Conservation (phyloP, 2,329 filamentous ascomycete species). For the Sclerotinia borealis region DNA sequence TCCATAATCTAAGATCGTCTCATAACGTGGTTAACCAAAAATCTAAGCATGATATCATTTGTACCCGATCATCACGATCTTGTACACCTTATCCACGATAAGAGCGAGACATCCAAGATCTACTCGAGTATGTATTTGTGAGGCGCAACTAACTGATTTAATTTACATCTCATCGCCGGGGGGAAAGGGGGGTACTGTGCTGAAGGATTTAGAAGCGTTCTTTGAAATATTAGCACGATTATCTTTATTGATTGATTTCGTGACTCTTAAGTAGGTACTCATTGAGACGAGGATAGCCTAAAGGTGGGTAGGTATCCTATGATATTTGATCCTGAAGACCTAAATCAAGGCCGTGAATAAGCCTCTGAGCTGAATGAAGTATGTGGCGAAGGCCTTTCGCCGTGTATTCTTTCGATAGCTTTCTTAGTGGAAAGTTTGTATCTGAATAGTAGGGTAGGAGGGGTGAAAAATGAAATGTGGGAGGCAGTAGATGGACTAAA, state of each 20-base stretch:
- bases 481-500: neutral
- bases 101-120: neutral
- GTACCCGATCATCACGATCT: neutral
- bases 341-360: neutral
- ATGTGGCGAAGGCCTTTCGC: neutral
- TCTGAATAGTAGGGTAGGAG: neutral
- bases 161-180: neutral
- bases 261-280: too few relatives aligned
- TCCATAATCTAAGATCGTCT: neutral
- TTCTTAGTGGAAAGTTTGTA: neutral
- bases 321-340: slow-evolving; percentile 4
- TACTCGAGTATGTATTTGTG: too few relatives aligned
- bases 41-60: slow-evolving; percentile 1
- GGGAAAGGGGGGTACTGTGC: too few relatives aligned
- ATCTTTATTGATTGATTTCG: neutral
- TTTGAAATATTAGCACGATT: neutral
- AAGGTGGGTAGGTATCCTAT: neutral
- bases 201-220: neutral
- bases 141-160: neutral
- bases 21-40: too few relatives aligned
- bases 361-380: neutral
- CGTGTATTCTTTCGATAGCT: neutral
- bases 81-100: neutral
- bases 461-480: neutral
- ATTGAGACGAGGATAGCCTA: neutral